Conservation (phyloP, 306 rosid species). For the Trifolium repens region DNA sequence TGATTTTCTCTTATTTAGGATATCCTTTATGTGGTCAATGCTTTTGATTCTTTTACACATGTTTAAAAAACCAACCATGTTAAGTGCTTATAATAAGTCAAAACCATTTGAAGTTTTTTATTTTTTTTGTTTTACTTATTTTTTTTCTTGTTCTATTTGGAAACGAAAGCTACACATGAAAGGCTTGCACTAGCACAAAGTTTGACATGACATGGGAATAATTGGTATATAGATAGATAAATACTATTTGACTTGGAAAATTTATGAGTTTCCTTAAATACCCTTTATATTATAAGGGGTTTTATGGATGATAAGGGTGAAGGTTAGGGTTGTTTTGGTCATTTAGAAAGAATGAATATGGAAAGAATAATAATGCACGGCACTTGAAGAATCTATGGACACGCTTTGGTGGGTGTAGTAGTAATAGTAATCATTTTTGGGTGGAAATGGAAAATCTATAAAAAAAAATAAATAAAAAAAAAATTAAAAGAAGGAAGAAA, state of each 20-base stretch:
- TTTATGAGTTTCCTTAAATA: background rate
- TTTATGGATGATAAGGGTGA: background rate
- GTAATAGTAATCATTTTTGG: conserved; percentile 44
- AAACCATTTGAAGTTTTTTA: conserved; percentile 49
- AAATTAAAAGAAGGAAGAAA: background rate
- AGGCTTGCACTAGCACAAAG: conserved; percentile 4
- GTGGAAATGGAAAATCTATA: conserved; percentile 1
- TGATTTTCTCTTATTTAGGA: conserved; percentile 38
- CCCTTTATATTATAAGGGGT: conserved; percentile 10
- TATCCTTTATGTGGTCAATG: conserved; percentile 61
- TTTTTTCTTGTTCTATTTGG: conserved; percentile 42
- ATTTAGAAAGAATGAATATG: conserved; percentile 29
- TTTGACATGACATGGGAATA: conserved; percentile 44
- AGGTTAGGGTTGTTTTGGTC: conserved; percentile 42
- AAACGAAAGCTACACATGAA: conserved; percentile 34
- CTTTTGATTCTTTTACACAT: conserved; percentile 64
- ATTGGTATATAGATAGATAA: background rate
- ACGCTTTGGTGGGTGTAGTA: conserved; percentile 34
- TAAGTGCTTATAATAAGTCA: conserved; percentile 44
- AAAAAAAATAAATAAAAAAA: background rate
- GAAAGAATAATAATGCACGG: conserved; percentile 47
- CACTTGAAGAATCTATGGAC: conserved; percentile 69
- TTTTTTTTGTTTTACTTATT: conserved; percentile 12
- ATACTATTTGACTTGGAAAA: conserved; percentile 10
- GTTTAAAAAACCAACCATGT: conserved; percentile 49